Conservation (phyloP, 2,329 filamentous ascomycete species). For the Chaetomium olivaceum region DNA sequence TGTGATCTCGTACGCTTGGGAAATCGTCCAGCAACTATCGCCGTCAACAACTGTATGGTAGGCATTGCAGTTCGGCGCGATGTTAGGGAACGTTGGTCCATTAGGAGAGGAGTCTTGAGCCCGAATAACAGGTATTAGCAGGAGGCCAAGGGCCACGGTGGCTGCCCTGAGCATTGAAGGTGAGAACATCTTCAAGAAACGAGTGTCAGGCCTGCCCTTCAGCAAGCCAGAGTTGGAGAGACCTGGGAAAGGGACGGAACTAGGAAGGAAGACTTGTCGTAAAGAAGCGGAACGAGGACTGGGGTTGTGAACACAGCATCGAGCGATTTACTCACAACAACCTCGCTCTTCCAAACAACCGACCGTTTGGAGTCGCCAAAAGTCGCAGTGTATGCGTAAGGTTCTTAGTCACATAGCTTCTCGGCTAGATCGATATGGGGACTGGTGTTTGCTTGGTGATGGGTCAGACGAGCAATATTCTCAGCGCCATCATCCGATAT, state of each 20-base stretch:
- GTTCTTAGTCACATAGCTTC: slow-evolving; percentile 3
- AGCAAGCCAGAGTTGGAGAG: background rate
- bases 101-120: background rate
- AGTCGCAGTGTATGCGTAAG: background rate
- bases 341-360: background rate
- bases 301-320: background rate
- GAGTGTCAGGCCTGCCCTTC: background rate
- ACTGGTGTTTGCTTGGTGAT: background rate
- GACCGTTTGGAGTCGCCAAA: background rate
- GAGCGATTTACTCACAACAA: background rate
- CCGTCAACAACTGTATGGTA: background rate
- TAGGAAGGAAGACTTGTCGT: background rate
- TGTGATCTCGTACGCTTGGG: background rate
- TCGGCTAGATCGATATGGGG: background rate
- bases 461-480: slow-evolving; percentile 10
- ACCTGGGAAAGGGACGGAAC: background rate
- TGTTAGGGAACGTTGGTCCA: slow-evolving; percentile 1
- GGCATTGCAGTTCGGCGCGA: background rate
- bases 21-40: background rate
- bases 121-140: background rate
- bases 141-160: background rate
- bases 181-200: background rate
- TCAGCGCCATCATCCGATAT: background rate
- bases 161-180: background rate
- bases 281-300: background rate